Conservation (phyloP, 139 green algal genomes). For the Spirogloea muscicola region DNA sequence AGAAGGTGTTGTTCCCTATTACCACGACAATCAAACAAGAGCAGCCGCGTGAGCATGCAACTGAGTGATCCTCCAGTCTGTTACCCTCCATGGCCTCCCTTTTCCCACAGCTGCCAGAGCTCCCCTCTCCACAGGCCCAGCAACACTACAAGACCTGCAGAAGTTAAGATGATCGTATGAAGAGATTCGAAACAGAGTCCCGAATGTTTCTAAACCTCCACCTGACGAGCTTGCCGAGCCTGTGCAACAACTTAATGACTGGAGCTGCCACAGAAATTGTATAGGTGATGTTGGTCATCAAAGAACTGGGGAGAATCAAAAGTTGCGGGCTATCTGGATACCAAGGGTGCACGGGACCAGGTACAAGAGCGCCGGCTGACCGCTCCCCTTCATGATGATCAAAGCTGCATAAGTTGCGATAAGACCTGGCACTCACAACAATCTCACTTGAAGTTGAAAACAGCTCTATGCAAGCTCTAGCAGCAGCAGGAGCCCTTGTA, state of each 20-base stretch:
- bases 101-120: slow-evolving; percentile 9
- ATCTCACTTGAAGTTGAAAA: not conserved
- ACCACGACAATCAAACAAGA: slow-evolving; percentile 7
- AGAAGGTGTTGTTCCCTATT: slow-evolving; percentile 40
- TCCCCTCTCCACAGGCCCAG: slow-evolving; percentile 17
- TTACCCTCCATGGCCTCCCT: too few species aligned
- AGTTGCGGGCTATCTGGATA: not conserved
- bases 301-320: not conserved
- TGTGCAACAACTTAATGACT: not conserved
- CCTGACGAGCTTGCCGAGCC: not conserved
- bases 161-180: not conserved
- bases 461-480: not conserved
- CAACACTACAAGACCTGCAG: slow-evolving; percentile 16
- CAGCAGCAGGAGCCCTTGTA: not conserved
- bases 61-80: too few species aligned
- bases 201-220: too few species aligned
- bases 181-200: not conserved
- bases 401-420: slow-evolving; percentile 75
- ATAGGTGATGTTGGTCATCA: not conserved
- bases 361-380: slow-evolving; percentile 92
- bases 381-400: slow-evolving; percentile 53
- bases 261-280: not conserved
- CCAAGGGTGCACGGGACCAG: slow-evolving; percentile 82
- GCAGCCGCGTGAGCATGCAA: too few species aligned
- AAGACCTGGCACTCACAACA: slow-evolving; percentile 56